Conservation (phyloP, 495 filamentous ascomycete genomes). For the Friedmanniomyces endolithicus region DNA sequence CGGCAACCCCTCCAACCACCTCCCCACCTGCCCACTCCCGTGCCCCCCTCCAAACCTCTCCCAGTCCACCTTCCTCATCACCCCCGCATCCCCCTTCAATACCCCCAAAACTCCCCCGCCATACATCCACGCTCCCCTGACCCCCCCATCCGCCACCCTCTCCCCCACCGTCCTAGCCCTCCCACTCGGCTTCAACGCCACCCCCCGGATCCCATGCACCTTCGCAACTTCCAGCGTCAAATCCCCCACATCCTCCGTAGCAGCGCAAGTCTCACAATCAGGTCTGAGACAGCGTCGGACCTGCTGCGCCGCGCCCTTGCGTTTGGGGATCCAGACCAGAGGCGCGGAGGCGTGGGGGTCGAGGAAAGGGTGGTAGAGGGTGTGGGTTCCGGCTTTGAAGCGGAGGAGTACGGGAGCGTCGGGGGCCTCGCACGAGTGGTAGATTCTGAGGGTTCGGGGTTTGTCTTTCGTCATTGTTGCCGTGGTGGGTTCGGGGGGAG, state of each 20-base stretch:
- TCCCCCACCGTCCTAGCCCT: neutral
- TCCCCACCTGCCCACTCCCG: neutral
- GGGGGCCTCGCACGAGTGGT: constrained; percentile 1
- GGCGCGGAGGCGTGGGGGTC: neutral
- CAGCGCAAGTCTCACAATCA: neutral
- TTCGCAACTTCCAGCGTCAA: neutral
- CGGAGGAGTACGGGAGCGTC: neutral
- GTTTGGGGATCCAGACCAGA: neutral
- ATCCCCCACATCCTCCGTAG: neutral
- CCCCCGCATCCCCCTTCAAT: too few species aligned
- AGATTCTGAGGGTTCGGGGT: neutral
- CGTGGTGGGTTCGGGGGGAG: neutral
- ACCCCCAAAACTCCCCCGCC: neutral
- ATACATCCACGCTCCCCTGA: neutral
- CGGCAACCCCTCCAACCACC: too few species aligned
- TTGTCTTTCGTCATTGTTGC: neutral
- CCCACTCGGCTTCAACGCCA: neutral
- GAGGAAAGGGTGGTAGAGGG: neutral
- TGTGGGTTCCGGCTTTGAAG: neutral
- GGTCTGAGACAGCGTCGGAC: neutral
- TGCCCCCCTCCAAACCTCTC: neutral
- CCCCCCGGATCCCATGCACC: neutral
- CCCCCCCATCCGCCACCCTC: neutral
- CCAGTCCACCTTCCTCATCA: too few species aligned
- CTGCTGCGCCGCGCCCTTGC: neutral